Conservation (phyloP, 257 asterid species). For the Salvia miltiorrhiza region DNA sequence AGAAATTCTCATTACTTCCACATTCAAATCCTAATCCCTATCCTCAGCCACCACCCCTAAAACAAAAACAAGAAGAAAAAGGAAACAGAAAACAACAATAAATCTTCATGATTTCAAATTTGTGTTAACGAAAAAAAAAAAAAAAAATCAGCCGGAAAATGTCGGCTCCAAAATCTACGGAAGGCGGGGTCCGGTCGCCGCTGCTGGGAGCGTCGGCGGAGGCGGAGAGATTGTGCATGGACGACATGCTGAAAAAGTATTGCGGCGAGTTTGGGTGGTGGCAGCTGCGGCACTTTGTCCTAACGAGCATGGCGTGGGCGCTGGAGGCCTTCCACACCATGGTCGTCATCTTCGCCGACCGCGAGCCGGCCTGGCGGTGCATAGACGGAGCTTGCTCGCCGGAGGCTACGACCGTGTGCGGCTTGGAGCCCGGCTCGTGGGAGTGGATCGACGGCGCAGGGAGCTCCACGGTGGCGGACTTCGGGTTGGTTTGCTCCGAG, state of each 20-base stretch:
- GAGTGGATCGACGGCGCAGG: slow-evolving; percentile 65
- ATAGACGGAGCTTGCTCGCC: slow-evolving; percentile 26
- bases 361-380: slow-evolving; percentile 71
- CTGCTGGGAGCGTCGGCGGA: slow-evolving; percentile 27
- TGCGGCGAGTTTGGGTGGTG: slow-evolving; percentile 89
- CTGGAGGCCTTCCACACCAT: slow-evolving; percentile 80
- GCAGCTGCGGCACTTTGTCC: slow-evolving; percentile 72
- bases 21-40: background rate
- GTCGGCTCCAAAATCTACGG: slow-evolving; percentile 19
- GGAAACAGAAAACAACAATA: background rate
- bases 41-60: background rate
- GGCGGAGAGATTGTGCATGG: slow-evolving; percentile 51
- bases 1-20: too few species aligned
- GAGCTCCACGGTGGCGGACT: slow-evolving; percentile 74
- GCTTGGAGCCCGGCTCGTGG: slow-evolving; percentile 62
- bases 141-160: background rate
- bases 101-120: background rate
- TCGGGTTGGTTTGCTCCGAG: slow-evolving; percentile 67
- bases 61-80: background rate
- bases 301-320: slow-evolving; percentile 83
- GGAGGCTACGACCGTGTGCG: slow-evolving; percentile 44
- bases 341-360: slow-evolving; percentile 90
- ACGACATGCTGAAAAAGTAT: slow-evolving; percentile 56
- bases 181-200: slow-evolving; percentile 32
- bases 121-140: too few species aligned